Evolutionary conservation across 1,284 basidiomycete genomes (phyloP).

Genomic region (Rhodotorula mucilaginosa): DNA sequence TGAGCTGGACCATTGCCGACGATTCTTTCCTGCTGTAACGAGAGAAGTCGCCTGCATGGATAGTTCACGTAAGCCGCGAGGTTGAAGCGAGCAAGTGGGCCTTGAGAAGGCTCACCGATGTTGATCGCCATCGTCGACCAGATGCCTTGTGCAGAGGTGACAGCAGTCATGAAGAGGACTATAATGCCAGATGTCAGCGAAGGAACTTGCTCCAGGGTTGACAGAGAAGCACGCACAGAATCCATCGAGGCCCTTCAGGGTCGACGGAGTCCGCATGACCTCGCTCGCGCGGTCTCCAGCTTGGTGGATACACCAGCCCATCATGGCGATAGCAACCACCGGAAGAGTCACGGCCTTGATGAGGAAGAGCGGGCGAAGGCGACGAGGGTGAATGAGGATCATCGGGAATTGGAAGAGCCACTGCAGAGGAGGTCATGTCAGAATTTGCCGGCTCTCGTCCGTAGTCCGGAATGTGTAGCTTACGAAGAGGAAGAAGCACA

Average conservation of each 20-base stretch:
- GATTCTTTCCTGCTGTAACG: slow-evolving; percentile 16
- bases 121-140: slow-evolving; percentile 6
- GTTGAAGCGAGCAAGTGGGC: too few relatives aligned
- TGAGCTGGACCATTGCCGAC: slow-evolving; percentile 59
- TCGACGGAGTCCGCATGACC: slow-evolving; percentile 52
- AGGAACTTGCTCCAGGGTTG: neutral
- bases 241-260: slow-evolving; percentile 11
- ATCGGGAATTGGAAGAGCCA: slow-evolving; percentile 55
- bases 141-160: slow-evolving; percentile 18
- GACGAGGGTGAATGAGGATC: slow-evolving; percentile 70
- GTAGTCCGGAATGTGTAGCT: neutral
- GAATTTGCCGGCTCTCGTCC: neutral
- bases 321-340: slow-evolving; percentile 64
- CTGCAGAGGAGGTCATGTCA: slow-evolving; percentile 18
- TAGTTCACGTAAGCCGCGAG: neutral
- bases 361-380: slow-evolving; percentile 58
- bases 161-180: slow-evolving; percentile 27
- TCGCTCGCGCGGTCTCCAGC: slow-evolving; percentile 57
- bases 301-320: slow-evolving; percentile 69
- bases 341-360: slow-evolving; percentile 63
- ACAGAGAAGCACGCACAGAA: slow-evolving; percentile 8
- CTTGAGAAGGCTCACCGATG: neutral
- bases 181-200: neutral
- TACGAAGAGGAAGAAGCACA: slow-evolving; percentile 73
- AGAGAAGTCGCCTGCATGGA: slow-evolving; percentile 35